Percentiles rank a stretch among this genome's conserved stretches.
Evolutionary conservation across 306 rosid species (phyloP).

Genomic region (Rosa chinensis): DNA sequence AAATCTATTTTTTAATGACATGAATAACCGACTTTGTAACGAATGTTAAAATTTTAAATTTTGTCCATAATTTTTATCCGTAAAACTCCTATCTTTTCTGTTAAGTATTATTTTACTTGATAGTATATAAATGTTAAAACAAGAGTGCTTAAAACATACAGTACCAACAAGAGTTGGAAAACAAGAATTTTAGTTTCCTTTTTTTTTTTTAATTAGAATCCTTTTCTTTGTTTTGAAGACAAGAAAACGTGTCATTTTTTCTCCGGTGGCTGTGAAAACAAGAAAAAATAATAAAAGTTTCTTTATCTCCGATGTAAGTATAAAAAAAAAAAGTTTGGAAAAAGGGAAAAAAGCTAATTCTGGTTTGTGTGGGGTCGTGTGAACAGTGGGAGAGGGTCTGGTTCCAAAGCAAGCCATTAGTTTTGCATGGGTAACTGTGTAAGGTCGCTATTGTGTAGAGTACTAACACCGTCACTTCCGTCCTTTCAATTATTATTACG

Average conservation of each 20-base stretch:
- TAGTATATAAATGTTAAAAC: too few relatives aligned
- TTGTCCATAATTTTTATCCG: too few relatives aligned
- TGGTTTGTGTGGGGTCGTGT: not conserved
- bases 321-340: not conserved
- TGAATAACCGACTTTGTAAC: too few relatives aligned
- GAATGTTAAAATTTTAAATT: too few relatives aligned
- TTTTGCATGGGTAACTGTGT: slow-evolving; percentile 30
- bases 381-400: not conserved
- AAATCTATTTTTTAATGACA: too few relatives aligned
- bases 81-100: too few relatives aligned
- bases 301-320: not conserved
- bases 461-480: slow-evolving; percentile 15
- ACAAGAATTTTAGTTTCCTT: too few relatives aligned
- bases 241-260: not conserved
- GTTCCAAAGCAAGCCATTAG: slow-evolving; percentile 30
- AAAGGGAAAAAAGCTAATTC: not conserved
- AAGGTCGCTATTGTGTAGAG: slow-evolving; percentile 6
- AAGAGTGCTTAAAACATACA: too few relatives aligned
- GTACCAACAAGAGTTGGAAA: too few relatives aligned
- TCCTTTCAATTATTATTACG: not conserved
- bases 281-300: not conserved
- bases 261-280: not conserved
- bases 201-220: too few relatives aligned
- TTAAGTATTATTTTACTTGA: too few relatives aligned
- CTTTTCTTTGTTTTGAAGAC: not conserved